Base-by-base conservation (phyloP, 305 asterid species). In the Fraxinus dipetala region DNA sequence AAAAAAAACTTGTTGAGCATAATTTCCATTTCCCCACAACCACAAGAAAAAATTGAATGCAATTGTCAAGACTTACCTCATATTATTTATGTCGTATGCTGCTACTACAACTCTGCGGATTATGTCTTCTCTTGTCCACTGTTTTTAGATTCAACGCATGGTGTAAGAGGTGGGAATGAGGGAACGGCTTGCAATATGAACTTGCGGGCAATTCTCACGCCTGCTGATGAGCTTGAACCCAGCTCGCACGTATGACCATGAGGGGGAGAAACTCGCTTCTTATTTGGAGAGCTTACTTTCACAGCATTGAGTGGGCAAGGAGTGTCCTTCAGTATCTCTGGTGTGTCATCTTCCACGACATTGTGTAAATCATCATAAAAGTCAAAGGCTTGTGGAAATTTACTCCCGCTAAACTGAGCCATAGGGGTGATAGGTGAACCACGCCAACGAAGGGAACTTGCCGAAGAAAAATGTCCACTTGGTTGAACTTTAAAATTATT, bases 261-360 rank as follows among this genome's bases (percentile, higher is more conserved):
- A 83, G 98, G 97, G 61, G 93, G 97, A 82, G 98, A 92, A 79
- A 92, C 89, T 34, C 95, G 89, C 84, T 93, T 94, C 90, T 90
- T 91, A 82, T 89, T 89, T 18, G 97, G 96, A 28, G 97, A 92
- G 89, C 87, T 88, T 34, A 89, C 90, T 86, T 93, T 91, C 82
- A 93, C 93, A 78, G 87, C 88, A 84, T 79, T 84, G 59, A 67
- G 59, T 38, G 89, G 90, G 70, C 83, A 79, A 76, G 90, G 77
- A 81, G 75, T 70, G 45, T 88, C 93, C 85, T 87, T 90, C 78
- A 94, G 81, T 85, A 92, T 89, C 59, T 89, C 91, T 16, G 92
- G 95, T 22, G 92, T 92, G 81, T 88, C 96, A 77, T 90, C 94
- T 81, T 81, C 89, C 82, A 84, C 18, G 1, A 56, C 72, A 48